Evolutionary conservation across 768 basidiomycete species (phyloP).

Genomic region (Cubamyces sp.): DNA sequence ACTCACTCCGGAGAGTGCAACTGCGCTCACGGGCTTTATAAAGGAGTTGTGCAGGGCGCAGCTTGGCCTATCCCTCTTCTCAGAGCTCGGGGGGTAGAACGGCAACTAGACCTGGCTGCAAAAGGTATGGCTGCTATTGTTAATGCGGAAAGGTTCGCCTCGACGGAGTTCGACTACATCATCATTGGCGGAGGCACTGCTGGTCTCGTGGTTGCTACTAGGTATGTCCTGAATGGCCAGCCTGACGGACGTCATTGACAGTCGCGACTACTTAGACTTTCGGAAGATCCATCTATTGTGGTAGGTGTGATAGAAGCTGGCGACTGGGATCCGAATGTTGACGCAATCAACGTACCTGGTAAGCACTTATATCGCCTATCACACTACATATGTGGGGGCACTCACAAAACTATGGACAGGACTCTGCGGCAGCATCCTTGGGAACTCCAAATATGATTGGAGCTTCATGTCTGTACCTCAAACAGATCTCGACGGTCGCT

Average conservation of each 20-base stretch:
- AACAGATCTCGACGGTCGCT: constrained; percentile 1
- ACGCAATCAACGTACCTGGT: constrained; percentile 10
- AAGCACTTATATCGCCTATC: background rate
- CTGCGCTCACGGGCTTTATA: no score
- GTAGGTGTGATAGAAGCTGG: constrained; percentile 43
- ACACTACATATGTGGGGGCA: background rate
- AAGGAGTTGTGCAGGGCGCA: no score
- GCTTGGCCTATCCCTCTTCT: no score
- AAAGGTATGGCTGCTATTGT: background rate
- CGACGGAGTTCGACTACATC: constrained; percentile 15
- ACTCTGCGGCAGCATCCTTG: constrained; percentile 3
- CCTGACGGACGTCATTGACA: background rate
- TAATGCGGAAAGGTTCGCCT: background rate
- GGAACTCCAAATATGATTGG: constrained; percentile 27
- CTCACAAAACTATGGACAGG: background rate
- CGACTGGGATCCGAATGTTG: constrained; percentile 11
- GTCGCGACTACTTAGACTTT: constrained; percentile 24
- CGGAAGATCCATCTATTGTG: constrained; percentile 38
- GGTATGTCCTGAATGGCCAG: background rate
- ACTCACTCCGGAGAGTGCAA: no score
- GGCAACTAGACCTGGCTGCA: no score
- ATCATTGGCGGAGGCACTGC: constrained; percentile 14
- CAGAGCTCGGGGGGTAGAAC: no score
- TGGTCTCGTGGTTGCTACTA: constrained; percentile 5
- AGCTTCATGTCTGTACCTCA: constrained; percentile 16